Percentiles rank a stretch among this genome's conserved stretches.
phyloP scores from a whole-genome alignment of 495 filamentous ascomycete genomes.

The Chlorociboria aeruginascens region DNA sequence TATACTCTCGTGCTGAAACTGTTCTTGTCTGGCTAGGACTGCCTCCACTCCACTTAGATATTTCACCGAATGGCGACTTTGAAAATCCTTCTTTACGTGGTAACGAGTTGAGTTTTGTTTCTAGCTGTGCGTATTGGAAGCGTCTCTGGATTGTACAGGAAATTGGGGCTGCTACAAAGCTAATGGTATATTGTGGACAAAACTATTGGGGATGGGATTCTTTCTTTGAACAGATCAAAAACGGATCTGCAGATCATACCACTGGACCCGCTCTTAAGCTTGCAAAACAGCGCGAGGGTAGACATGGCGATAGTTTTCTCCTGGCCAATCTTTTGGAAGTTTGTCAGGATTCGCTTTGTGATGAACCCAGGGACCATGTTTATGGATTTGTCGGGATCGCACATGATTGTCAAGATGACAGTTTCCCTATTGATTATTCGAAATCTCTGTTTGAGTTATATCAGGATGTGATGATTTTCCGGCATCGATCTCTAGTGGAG shows the following conservation, averaged over 20 bases:
- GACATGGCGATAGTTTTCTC: slow-evolving; percentile 7
- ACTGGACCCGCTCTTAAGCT: neutral
- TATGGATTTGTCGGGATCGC: slow-evolving; percentile 10
- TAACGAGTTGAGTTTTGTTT: neutral
- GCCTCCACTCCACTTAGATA: too few species aligned
- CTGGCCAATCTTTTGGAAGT: slow-evolving; percentile 8
- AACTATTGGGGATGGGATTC: neutral
- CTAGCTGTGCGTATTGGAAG: slow-evolving; percentile 2
- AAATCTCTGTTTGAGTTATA: slow-evolving; percentile 7
- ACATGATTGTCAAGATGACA: slow-evolving; percentile 5
- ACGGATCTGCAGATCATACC: neutral
- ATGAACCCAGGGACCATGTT: slow-evolving; percentile 6
- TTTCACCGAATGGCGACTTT: too few species aligned
- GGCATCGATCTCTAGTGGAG: neutral
- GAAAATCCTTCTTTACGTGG: too few species aligned
- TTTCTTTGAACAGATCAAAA: neutral
- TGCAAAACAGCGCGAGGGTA: slow-evolving; percentile 2
- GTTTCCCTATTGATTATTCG: slow-evolving; percentile 10
- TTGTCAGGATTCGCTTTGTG: slow-evolving; percentile 1
- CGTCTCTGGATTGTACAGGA: slow-evolving; percentile 12
- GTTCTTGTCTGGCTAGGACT: neutral
- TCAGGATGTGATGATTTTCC: slow-evolving; percentile 5
- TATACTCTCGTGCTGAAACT: neutral
- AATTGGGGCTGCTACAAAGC: slow-evolving; percentile 3
- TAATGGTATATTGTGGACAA: slow-evolving; percentile 1